Percentiles rank a stretch among this genome's conserved stretches.
phyloP scores from a whole-genome alignment of 192 early-diverging fungal species.

The Thoreauomyces humboldtii region DNA sequence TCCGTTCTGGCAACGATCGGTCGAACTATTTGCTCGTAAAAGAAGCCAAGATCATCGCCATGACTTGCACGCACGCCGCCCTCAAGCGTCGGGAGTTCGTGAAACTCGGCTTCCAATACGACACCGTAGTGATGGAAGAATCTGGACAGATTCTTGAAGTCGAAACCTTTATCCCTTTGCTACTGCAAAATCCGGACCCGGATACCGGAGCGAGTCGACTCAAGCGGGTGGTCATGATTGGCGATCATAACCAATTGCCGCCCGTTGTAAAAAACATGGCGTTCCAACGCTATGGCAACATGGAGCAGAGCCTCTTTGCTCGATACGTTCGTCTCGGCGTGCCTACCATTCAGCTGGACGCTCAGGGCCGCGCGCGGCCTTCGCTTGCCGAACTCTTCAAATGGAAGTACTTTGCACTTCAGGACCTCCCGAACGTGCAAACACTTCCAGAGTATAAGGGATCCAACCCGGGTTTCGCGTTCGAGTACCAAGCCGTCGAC shows the following conservation, averaged over 20 bases:
- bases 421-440: conserved; percentile 57
- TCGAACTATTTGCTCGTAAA: conserved; percentile 91
- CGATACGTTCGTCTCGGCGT: conserved; percentile 91
- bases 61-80: conserved; percentile 97
- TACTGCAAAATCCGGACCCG: conserved; percentile 62
- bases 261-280: conserved; percentile 90
- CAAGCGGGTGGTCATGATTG: conserved; percentile 90
- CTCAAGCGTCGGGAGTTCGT: conserved; percentile 84
- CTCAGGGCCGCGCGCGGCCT: conserved; percentile 80
- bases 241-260: conserved; percentile 96
- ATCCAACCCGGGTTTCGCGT: conserved; percentile 82
- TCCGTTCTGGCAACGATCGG: conserved; percentile 74
- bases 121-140: conserved; percentile 97
- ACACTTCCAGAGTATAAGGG: conserved; percentile 47
- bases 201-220: conserved; percentile 62
- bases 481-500: conserved; percentile 88
- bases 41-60: conserved; percentile 93
- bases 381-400: conserved; percentile 80
- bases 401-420: conserved; percentile 75
- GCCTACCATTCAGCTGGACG: conserved; percentile 83
- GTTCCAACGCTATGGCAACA: conserved; percentile 79
- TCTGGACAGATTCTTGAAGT: conserved; percentile 93
- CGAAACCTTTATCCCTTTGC: conserved; percentile 90
- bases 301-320: conserved; percentile 95
- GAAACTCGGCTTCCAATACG: conserved; percentile 89